These are phyloP conservation scores for Macrolepiota dolichaula DNA, from an alignment of 768 basidiomycete species.

Conservation along the genomic window DNA sequence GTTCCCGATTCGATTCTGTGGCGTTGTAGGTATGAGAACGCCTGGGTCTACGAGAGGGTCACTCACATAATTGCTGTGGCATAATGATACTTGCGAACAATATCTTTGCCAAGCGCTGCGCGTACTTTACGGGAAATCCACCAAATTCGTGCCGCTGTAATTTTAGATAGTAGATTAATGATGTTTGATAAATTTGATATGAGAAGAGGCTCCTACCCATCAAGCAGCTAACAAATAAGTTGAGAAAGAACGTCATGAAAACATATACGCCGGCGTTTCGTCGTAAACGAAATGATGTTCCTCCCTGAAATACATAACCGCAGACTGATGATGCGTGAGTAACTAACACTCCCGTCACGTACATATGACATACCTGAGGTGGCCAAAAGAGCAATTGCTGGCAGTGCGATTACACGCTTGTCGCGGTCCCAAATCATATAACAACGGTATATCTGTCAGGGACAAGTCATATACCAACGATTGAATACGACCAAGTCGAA, in stretches of 20 bases:
- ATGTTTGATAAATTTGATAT: background rate
- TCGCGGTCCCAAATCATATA: slow-evolving; percentile 9
- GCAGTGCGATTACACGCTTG: slow-evolving; percentile 4
- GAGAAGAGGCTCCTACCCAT: slow-evolving; percentile 22
- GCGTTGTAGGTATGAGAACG: background rate
- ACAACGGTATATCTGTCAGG: slow-evolving; percentile 5
- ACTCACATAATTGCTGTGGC: background rate
- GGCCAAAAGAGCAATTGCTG: background rate
- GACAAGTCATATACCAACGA: background rate
- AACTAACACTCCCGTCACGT: background rate
- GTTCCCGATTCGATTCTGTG: background rate
- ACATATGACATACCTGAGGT: background rate
- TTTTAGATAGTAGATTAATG: background rate
- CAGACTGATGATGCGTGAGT: background rate
- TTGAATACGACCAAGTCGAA: background rate
- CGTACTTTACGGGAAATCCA: background rate
- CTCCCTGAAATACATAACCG: background rate
- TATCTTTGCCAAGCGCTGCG: background rate
- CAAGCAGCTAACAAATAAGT: slow-evolving; percentile 29
- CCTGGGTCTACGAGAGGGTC: background rate
- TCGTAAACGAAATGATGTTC: slow-evolving; percentile 12
- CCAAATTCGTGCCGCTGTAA: background rate
- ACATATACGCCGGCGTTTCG: slow-evolving; percentile 29
- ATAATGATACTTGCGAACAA: background rate
- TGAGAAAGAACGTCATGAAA: slow-evolving; percentile 28